Percentiles rank a stretch among this genome's conserved stretches.
Conservation (phyloP, 2,329 filamentous ascomycete species). For the Diaporthe destruens region DNA sequence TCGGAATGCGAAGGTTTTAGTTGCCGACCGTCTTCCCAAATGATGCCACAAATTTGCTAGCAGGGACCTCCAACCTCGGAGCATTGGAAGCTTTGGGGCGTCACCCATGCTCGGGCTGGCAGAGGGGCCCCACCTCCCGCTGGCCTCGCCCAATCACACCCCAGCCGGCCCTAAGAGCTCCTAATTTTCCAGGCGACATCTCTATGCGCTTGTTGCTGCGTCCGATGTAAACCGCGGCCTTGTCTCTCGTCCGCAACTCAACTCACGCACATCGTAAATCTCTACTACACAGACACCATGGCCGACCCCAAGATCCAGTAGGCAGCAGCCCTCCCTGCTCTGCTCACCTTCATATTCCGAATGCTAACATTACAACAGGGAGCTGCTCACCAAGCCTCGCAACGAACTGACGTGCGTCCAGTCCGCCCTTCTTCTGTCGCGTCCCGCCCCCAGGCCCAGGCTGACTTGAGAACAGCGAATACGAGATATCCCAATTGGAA, state of each 20-base stretch:
- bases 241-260: conserved; percentile 11
- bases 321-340: conserved; percentile 52
- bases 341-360: background rate
- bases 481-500: conserved; percentile 81
- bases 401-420: conserved; percentile 86
- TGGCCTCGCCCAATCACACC: conserved; percentile 27
- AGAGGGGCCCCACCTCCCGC: conserved; percentile 21
- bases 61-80: conserved; percentile 27
- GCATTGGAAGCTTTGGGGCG: conserved; percentile 27
- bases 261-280: conserved; percentile 38
- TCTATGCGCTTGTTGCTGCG: conserved; percentile 18
- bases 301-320: conserved; percentile 81
- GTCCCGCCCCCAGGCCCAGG: background rate
- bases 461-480: conserved; percentile 73
- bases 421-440: conserved; percentile 34
- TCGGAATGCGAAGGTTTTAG: background rate
- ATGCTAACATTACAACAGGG: conserved; percentile 65
- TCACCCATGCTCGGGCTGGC: conserved; percentile 16
- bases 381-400: conserved; percentile 89
- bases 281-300: conserved; percentile 57
- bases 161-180: conserved; percentile 21
- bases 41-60: conserved; percentile 39
- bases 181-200: conserved; percentile 35
- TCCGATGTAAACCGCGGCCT: conserved; percentile 32
- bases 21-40: conserved; percentile 14